Evolutionary conservation across 768 basidiomycete species (phyloP).

Genomic region (Rhodotorula babjevae): DNA sequence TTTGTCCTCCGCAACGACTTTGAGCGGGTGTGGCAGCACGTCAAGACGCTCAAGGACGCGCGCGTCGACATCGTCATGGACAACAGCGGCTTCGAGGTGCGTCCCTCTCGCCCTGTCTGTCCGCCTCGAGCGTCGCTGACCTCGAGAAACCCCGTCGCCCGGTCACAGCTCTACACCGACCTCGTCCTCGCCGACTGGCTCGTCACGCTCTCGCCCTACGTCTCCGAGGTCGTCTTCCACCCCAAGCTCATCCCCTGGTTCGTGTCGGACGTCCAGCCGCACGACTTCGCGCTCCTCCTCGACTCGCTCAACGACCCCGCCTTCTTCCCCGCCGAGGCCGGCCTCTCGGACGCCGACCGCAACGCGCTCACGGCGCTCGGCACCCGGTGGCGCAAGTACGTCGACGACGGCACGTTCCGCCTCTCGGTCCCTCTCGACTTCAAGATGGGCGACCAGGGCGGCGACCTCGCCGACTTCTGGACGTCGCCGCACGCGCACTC

Average conservation of each 20-base stretch:
- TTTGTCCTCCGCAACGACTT: slow-evolving; percentile 84
- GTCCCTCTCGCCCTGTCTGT: neutral
- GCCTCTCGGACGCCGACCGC: slow-evolving; percentile 44
- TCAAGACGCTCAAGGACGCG: slow-evolving; percentile 56
- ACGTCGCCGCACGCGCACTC: slow-evolving; percentile 33
- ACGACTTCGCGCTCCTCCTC: slow-evolving; percentile 67
- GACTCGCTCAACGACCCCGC: slow-evolving; percentile 50
- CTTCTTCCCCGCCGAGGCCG: slow-evolving; percentile 56
- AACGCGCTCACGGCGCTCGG: slow-evolving; percentile 57
- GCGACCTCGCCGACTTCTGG: slow-evolving; percentile 37
- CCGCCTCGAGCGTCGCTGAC: neutral
- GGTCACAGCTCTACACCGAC: slow-evolving; percentile 90
- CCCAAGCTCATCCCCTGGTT: slow-evolving; percentile 97
- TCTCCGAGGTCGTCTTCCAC: slow-evolving; percentile 80
- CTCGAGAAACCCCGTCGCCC: slow-evolving; percentile 48
- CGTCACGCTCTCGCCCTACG: slow-evolving; percentile 78
- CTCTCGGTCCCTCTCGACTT: slow-evolving; percentile 60
- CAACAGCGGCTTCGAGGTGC: slow-evolving; percentile 51
- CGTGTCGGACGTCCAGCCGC: slow-evolving; percentile 68
- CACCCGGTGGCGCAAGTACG: slow-evolving; percentile 65
- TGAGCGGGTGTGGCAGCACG: slow-evolving; percentile 64
- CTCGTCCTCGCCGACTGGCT: slow-evolving; percentile 89
- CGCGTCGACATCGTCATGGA: slow-evolving; percentile 84
- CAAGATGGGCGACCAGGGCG: slow-evolving; percentile 18
- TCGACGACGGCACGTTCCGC: slow-evolving; percentile 65